phyloP scores from a whole-genome alignment of 768 basidiomycete species.

The Pluteus cervinus region DNA sequence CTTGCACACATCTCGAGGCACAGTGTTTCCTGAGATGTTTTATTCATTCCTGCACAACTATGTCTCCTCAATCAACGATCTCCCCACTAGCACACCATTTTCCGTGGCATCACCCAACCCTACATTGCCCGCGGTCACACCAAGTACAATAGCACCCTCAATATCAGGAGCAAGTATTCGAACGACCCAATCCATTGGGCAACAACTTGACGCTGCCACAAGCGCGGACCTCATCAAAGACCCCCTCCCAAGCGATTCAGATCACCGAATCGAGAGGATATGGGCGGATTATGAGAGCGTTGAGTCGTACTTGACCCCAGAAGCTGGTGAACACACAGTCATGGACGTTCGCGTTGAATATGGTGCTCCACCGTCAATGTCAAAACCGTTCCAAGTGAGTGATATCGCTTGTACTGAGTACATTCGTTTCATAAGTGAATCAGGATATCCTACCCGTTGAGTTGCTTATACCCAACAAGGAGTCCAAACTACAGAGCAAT shows the following conservation, averaged over 20 bases:
- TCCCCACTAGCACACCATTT: constrained; percentile 41
- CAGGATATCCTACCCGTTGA: constrained; percentile 79
- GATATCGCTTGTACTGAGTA: neutral
- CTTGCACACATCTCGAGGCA: constrained; percentile 67
- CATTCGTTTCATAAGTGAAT: constrained; percentile 1
- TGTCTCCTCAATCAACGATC: constrained; percentile 71
- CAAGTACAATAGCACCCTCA: constrained; percentile 25
- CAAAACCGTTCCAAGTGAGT: constrained; percentile 56
- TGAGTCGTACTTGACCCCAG: constrained; percentile 59
- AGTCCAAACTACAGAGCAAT: constrained; percentile 45
- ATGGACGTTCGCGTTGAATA: constrained; percentile 56
- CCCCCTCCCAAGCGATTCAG: constrained; percentile 73
- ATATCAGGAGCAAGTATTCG: constrained; percentile 24
- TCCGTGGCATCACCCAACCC: constrained; percentile 33
- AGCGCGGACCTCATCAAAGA: constrained; percentile 26
- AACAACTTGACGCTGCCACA: constrained; percentile 12
- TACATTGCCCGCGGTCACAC: constrained; percentile 19
- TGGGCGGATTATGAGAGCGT: constrained; percentile 86
- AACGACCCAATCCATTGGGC: constrained; percentile 24
- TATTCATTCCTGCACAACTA: constrained; percentile 95
- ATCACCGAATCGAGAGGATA: constrained; percentile 74
- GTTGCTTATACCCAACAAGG: constrained; percentile 66
- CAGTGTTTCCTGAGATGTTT: constrained; percentile 87
- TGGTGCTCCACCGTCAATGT: constrained; percentile 30
- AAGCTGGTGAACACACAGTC: constrained; percentile 36